A percentile compares a stretch with the other conserved stretches of the same genome.
These are phyloP conservation scores for Coniferiporia sulphurascens DNA, from an alignment of 1,284 basidiomycete species.

Conservation along the genomic window DNA sequence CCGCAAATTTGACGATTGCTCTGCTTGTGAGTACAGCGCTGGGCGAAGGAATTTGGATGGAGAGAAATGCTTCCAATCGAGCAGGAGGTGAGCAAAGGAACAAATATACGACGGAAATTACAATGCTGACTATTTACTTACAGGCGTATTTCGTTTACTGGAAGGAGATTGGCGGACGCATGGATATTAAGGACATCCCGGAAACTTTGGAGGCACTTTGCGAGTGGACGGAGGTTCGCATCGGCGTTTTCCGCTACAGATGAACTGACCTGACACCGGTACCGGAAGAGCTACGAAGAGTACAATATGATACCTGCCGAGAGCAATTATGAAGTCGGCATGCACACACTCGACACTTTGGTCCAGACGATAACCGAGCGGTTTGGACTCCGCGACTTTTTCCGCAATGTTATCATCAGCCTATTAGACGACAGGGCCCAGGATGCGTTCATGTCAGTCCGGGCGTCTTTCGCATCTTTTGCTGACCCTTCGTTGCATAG, in stretches of 20 bases:
- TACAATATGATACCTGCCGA: slow-evolving; percentile 35
- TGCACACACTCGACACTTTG: slow-evolving; percentile 35
- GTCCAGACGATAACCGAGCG: slow-evolving; percentile 32
- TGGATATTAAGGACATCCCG: slow-evolving; percentile 41
- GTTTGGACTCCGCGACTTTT: slow-evolving; percentile 34
- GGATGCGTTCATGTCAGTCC: slow-evolving; percentile 40
- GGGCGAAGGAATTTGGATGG: slow-evolving; percentile 35
- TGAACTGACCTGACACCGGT: not conserved
- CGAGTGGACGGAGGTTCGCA: slow-evolving; percentile 32
- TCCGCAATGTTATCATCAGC: slow-evolving; percentile 28
- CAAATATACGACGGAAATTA: not conserved
- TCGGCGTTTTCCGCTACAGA: not conserved
- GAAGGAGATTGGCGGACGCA: slow-evolving; percentile 36
- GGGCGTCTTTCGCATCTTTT: not conserved
- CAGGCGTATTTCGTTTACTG: slow-evolving; percentile 39
- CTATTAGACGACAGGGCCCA: slow-evolving; percentile 37
- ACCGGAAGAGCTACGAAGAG: slow-evolving; percentile 35
- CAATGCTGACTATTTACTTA: not conserved
- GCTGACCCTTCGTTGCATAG: not conserved
- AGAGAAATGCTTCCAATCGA: slow-evolving; percentile 33
- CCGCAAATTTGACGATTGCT: not conserved
- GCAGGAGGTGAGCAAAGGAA: slow-evolving; percentile 22
- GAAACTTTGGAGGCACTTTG: slow-evolving; percentile 32
- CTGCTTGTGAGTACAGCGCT: slow-evolving; percentile 23
- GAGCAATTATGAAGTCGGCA: slow-evolving; percentile 34